Percentiles rank a stretch among this genome's conserved stretches.
Conservation (phyloP, 257 asterid genomes). For the Petunia secreta region DNA sequence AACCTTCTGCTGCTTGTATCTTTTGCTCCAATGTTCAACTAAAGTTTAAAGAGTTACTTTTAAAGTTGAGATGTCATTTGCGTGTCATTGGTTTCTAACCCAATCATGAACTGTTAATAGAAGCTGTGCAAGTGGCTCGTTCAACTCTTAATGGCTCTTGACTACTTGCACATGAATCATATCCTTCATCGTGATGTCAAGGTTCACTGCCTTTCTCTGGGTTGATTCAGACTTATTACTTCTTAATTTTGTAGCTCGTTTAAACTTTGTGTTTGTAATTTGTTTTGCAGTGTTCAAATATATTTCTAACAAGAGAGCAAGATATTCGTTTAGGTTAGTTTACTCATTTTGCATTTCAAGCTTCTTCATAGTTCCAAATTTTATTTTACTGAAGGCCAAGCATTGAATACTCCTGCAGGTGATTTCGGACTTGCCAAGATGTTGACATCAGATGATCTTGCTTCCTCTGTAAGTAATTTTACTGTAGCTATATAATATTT, state of each 20-base stretch:
- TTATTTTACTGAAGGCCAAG: neutral
- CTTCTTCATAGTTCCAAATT: constrained; percentile 5
- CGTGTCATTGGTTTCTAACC: constrained; percentile 31
- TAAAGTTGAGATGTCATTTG: constrained; percentile 1
- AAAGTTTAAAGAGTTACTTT: constrained; percentile 16
- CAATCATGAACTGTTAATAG: constrained; percentile 43
- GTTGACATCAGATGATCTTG: constrained; percentile 81
- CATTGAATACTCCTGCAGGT: constrained; percentile 48
- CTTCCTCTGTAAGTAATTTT: constrained; percentile 78
- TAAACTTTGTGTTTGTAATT: constrained; percentile 15
- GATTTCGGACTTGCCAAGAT: constrained; percentile 95
- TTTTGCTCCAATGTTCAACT: constrained; percentile 14
- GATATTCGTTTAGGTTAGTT: constrained; percentile 86
- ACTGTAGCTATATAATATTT: constrained; percentile 21
- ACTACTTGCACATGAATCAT: constrained; percentile 79
- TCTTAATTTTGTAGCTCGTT: constrained; percentile 20
- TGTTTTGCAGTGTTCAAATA: constrained; percentile 86
- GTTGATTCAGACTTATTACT: constrained; percentile 16
- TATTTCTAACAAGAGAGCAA: constrained; percentile 83
- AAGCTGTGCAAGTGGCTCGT: constrained; percentile 91
- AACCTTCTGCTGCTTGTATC: constrained; percentile 24
- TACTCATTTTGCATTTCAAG: constrained; percentile 11
- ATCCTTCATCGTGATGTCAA: constrained; percentile 97
- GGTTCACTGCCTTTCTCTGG: constrained; percentile 47
- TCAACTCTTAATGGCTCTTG: constrained; percentile 90